Conservation (phyloP, 140 eudicot species). For the Senecio squalidus region DNA sequence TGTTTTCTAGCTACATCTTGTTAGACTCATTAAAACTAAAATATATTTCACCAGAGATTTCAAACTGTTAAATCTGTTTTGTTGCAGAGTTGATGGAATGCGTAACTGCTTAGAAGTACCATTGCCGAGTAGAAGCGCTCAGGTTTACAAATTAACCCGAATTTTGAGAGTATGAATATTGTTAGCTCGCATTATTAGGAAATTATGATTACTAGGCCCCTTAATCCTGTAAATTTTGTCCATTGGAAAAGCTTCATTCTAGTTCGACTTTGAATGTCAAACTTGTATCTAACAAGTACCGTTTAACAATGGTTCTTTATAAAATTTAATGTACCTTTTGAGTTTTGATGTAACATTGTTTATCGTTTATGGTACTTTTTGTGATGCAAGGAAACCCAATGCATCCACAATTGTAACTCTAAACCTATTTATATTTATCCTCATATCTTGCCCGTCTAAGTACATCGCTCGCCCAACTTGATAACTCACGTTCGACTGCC, state of each 20-base stretch:
- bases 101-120: constrained; percentile 73
- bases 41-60: no score
- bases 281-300: constrained; percentile 16
- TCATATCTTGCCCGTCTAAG: background rate
- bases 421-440: background rate
- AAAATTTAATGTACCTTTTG: background rate
- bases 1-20: no score
- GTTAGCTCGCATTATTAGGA: background rate
- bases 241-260: background rate
- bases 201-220: background rate
- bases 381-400: background rate
- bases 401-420: background rate
- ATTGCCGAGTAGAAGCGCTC: constrained; percentile 84
- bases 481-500: background rate
- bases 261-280: constrained; percentile 6
- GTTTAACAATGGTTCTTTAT: background rate
- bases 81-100: constrained; percentile 72
- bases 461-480: background rate
- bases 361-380: no score
- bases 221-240: constrained; percentile 2
- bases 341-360: no score
- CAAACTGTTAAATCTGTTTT: background rate
- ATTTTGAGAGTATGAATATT: constrained; percentile 50
- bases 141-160: constrained; percentile 71
- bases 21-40: no score